Conservation (phyloP, 164 flowering plant genomes). For the Umbellularia californica region DNA sequence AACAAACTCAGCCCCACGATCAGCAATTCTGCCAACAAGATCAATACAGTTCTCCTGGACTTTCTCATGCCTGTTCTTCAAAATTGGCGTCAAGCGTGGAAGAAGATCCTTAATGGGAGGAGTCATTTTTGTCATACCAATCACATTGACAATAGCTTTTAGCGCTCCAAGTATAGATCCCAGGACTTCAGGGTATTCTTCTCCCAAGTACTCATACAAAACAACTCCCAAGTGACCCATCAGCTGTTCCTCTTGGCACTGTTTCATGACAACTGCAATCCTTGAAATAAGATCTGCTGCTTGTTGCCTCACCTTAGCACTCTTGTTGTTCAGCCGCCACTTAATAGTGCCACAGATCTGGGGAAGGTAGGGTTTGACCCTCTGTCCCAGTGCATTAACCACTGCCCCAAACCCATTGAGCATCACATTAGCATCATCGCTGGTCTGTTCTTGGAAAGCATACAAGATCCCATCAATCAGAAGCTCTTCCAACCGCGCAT, state of each 20-base stretch:
- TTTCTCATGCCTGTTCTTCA: constrained; percentile 97
- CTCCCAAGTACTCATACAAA: constrained; percentile 91
- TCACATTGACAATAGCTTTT: constrained; percentile 93
- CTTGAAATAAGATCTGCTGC: constrained; percentile 99
- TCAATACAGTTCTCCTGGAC: constrained; percentile 99
- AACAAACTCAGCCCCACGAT: constrained; percentile 98
- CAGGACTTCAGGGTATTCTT: constrained; percentile 94
- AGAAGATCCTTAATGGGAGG: constrained; percentile 97
- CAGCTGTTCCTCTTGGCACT: constrained; percentile 96
- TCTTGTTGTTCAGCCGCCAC: constrained; percentile 98
- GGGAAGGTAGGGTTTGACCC: constrained; percentile 95
- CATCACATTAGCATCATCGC: constrained; percentile 99
- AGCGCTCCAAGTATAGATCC: constrained; percentile 96
- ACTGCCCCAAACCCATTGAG: constrained; percentile 99
- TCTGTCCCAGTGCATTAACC: constrained; percentile 91
- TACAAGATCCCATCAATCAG: constrained; percentile 94
- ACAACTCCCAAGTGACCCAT: constrained; percentile 99
- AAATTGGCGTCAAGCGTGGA: constrained; percentile 88
- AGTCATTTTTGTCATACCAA: constrained; percentile 99
- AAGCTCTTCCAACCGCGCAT: constrained; percentile 88
- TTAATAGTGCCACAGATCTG: constrained; percentile 99
- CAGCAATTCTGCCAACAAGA: constrained; percentile 97
- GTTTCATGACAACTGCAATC: constrained; percentile 96
- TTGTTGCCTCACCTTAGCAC: constrained; percentile 98
- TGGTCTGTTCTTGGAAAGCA: constrained; percentile 99